Evolutionary conservation across 805 yeast species (phyloP).

Genomic region (Lipomyces japonicus): DNA sequence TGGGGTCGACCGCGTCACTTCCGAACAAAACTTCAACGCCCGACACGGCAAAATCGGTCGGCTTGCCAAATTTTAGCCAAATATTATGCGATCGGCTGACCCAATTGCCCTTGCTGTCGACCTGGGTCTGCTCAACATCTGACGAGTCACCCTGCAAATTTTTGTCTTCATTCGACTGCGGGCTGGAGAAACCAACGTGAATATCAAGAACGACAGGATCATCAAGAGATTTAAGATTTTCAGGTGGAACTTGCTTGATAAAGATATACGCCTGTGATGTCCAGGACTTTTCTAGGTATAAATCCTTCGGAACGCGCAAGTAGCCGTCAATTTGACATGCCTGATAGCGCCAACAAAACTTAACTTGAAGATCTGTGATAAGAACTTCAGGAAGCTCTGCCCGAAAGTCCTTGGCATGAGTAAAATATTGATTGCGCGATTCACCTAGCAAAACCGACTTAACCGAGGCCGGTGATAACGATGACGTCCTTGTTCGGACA

Average conservation of each 20-base stretch:
- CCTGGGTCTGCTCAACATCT: slow-evolving; percentile 37
- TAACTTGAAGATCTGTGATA: slow-evolving; percentile 6
- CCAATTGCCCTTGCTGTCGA: slow-evolving; percentile 40
- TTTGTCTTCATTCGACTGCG: slow-evolving; percentile 12
- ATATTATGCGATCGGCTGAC: slow-evolving; percentile 42
- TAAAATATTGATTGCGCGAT: not conserved
- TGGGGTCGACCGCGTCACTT: slow-evolving; percentile 66
- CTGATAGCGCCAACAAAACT: slow-evolving; percentile 13
- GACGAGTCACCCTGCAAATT: not conserved
- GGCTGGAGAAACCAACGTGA: slow-evolving; percentile 11
- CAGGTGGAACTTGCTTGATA: slow-evolving; percentile 32
- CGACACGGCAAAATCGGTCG: slow-evolving; percentile 44
- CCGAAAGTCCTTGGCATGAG: no score
- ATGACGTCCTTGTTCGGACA: not conserved
- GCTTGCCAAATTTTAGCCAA: slow-evolving; percentile 56
- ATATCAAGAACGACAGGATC: slow-evolving; percentile 21
- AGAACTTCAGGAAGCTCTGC: slow-evolving; percentile 8
- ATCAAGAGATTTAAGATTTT: slow-evolving; percentile 32
- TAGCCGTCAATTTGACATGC: slow-evolving; percentile 39
- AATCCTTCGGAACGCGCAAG: slow-evolving; percentile 47
- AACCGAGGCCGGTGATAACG: not conserved
- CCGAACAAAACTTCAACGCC: slow-evolving; percentile 73
- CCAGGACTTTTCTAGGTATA: slow-evolving; percentile 47
- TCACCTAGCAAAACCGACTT: not conserved
- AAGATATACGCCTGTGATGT: slow-evolving; percentile 42